phyloP scores from a whole-genome alignment of 441 rosid species.

The Euphorbia schlechtendalii region DNA sequence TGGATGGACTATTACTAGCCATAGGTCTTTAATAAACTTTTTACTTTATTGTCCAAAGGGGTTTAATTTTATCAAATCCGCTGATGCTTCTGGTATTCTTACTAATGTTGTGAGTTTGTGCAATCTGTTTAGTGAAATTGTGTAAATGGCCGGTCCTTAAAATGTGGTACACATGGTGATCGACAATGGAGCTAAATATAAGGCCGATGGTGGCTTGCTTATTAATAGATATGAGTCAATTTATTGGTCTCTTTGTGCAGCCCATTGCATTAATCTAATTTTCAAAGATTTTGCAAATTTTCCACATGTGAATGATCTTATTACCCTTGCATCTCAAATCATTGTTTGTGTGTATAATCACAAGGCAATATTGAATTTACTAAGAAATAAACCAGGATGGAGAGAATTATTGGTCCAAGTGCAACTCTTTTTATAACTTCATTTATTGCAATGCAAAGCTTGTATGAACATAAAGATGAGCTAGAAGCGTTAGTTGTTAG shows the following conservation, averaged over 20 bases:
- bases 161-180: conserved; percentile 13
- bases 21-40: conserved; percentile 7
- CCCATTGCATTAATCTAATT: neutral
- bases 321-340: neutral
- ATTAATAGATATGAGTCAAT: neutral
- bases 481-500: neutral
- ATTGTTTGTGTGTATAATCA: no score
- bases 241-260: conserved; percentile 7
- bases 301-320: neutral
- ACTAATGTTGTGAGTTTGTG: neutral
- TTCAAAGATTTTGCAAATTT: neutral
- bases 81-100: conserved; percentile 12
- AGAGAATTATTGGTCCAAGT: neutral
- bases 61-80: conserved; percentile 7
- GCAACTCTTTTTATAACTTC: conserved; percentile 1
- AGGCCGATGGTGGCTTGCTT: neutral
- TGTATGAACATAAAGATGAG: neutral
- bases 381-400: neutral
- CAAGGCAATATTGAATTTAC: neutral
- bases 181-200: conserved; percentile 14
- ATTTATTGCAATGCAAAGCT: neutral
- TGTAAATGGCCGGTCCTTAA: neutral
- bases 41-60: conserved; percentile 7
- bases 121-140: conserved; percentile 4
- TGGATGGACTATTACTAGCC: neutral